Evolutionary conservation across 345 rosid species (phyloP).

Genomic region (Clarkia xantiana): DNA sequence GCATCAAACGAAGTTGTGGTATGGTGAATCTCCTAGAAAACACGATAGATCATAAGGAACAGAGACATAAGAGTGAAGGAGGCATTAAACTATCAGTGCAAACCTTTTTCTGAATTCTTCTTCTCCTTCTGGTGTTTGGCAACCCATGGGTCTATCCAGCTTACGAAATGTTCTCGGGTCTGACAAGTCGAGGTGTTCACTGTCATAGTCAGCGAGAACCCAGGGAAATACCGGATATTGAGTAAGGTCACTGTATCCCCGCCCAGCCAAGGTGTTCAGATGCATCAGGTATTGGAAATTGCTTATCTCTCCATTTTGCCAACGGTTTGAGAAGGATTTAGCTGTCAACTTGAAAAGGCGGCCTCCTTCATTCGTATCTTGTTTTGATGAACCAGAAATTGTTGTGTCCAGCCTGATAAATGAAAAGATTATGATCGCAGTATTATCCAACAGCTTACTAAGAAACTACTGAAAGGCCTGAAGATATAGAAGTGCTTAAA

Average conservation of each 20-base stretch:
- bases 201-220: conserved; percentile 94
- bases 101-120: conserved; percentile 96
- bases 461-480: too few relatives aligned
- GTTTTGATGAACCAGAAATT: conserved; percentile 86
- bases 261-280: conserved; percentile 96
- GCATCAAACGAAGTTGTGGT: too few relatives aligned
- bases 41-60: too few relatives aligned
- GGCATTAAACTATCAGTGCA: conserved; percentile 7
- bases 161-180: conserved; percentile 80
- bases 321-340: conserved; percentile 93
- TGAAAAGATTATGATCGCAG: conserved; percentile 3
- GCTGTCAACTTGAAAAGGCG: conserved; percentile 88
- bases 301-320: conserved; percentile 99
- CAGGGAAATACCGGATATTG: conserved; percentile 99
- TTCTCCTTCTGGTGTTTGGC: conserved; percentile 94
- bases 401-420: conserved; percentile 76
- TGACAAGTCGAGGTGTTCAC: conserved; percentile 70
- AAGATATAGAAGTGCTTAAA: too few relatives aligned
- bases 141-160: conserved; percentile 98
- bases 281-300: conserved; percentile 99
- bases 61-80: too few relatives aligned
- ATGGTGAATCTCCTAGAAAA: too few relatives aligned
- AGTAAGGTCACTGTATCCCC: conserved; percentile 98
- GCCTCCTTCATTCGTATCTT: conserved; percentile 82
- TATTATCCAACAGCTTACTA: too few relatives aligned